A percentile compares a stretch with the other conserved stretches of the same genome.
Conservation (phyloP, 2,329 filamentous ascomycete species). For the Lojkania enalia region DNA sequence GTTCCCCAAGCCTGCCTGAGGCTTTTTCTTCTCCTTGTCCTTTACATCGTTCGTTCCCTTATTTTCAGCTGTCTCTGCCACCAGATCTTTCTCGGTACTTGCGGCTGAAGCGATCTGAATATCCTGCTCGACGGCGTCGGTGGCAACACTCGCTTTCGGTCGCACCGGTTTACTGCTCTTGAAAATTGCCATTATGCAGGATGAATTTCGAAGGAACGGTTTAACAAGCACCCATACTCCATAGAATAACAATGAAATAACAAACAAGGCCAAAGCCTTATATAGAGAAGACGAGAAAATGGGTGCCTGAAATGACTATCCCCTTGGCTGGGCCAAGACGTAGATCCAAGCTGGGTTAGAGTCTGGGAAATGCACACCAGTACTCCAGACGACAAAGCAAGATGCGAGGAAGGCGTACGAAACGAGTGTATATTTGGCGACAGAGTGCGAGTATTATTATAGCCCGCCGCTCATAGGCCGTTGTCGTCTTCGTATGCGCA, state of each 20-base stretch:
- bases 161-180: conserved; percentile 7
- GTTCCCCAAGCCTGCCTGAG: conserved; percentile 29
- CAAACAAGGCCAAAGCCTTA: not conserved
- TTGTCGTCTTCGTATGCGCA: too few relatives aligned
- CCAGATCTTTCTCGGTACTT: conserved; percentile 9
- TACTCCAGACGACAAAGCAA: too few relatives aligned
- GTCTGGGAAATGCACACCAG: too few relatives aligned
- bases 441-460: too few relatives aligned
- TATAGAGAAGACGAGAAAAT: not conserved
- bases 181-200: conserved; percentile 6
- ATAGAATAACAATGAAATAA: not conserved
- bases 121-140: conserved; percentile 17
- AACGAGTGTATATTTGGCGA: too few relatives aligned
- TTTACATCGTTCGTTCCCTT: conserved; percentile 5
- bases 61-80: conserved; percentile 2
- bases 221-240: not conserved
- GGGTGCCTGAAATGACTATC: conserved; percentile 1
- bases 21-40: conserved; percentile 20
- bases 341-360: too few relatives aligned
- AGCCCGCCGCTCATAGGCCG: too few relatives aligned
- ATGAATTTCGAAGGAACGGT: not conserved
- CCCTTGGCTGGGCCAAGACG: too few relatives aligned
- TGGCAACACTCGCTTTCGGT: conserved; percentile 13
- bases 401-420: too few relatives aligned
- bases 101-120: conserved; percentile 14